Base-by-base conservation (phyloP, 2,329 filamentous ascomycete species). In the Botrytis medusae region DNA sequence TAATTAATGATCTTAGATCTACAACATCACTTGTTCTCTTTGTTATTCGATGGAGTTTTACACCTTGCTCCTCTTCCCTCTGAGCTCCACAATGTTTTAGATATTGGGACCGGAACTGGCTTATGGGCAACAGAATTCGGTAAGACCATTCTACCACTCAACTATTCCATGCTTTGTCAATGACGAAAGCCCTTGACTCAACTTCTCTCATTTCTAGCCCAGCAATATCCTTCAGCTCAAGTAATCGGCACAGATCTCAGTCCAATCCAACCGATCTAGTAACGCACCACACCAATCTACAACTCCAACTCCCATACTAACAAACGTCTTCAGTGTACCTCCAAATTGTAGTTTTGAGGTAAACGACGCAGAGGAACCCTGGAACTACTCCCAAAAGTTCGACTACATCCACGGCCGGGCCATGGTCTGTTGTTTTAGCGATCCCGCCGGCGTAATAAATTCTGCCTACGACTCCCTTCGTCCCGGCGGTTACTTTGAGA, bases 321-420 rank as follows among this genome's bases (percentile, higher is more conserved):
- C 29, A 73, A 16, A 14, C n/a, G 10, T 22, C 18, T n/a, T 10
- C 34, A 75, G 76, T 57, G 73, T 76, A 32, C 86, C 86, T 29
- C 83, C 85, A n/a, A 88, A 88, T 74, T 81, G 86, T 44, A 81
- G 81, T n/a, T 88, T 88, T 77, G 79, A 87, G 69, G 81, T 88
- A 29, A 85, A 87, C 75, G 86, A 88, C 75, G 82, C 84, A 14
- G 84, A 87, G 77, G 82, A 85, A 71, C 80, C 83, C 8, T 89
- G 87, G 87, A 80, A 83, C 37, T 77, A 71, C 10, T 84, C 83
- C 71, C 78, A 82, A 3, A 81, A 85, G 74, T 87, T 87, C 76
- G 86, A 87, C 77, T 85, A 83, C 74, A 84, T 88, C 73, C 86
- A 87, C 77, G 80, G 82, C 48, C 83, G 86, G n/a, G 81, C 84